These are phyloP conservation scores for Penicillium sp. DNA, from an alignment of 2,329 filamentous ascomycete species.

Conservation along the genomic window DNA sequence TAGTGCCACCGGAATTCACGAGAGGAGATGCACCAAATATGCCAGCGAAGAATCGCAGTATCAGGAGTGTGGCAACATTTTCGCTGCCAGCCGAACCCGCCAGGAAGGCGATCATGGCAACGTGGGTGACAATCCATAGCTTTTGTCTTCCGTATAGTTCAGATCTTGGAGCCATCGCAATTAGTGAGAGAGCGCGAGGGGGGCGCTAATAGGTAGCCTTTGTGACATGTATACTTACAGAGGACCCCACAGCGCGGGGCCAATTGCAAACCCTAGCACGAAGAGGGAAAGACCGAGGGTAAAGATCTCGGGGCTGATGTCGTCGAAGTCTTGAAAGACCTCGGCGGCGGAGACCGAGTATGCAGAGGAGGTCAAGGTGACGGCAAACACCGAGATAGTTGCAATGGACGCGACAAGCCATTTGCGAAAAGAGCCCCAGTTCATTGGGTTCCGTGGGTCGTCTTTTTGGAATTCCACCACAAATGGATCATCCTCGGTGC, in stretches of 20 bases:
- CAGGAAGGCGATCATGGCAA: constrained; percentile 9
- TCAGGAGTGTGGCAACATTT: constrained; percentile 9
- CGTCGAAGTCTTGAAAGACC: too few species aligned
- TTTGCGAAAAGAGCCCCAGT: constrained; percentile 28
- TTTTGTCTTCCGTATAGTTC: not conserved
- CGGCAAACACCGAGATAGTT: constrained; percentile 22
- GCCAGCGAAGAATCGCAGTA: constrained; percentile 16
- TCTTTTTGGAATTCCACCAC: constrained; percentile 33
- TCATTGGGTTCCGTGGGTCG: constrained; percentile 36
- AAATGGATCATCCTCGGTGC: constrained; percentile 35
- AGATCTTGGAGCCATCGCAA: not conserved
- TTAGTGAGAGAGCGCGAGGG: not conserved
- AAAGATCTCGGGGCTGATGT: constrained; percentile 3
- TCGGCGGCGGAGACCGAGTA: constrained; percentile 7
- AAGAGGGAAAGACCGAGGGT: constrained; percentile 41
- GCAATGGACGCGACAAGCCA: constrained; percentile 29
- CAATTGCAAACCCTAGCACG: constrained; percentile 40
- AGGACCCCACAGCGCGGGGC: constrained; percentile 37
- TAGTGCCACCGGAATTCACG: constrained; percentile 13
- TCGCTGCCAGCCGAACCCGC: constrained; percentile 8
- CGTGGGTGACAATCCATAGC: not conserved
- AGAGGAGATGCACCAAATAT: constrained; percentile 10
- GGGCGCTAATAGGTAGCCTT: too few species aligned
- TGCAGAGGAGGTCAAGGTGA: constrained; percentile 7
- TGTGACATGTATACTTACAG: not conserved